phyloP scores from a whole-genome alignment of 2,329 filamentous ascomycete species.

The Fusarium sulawesiense region DNA sequence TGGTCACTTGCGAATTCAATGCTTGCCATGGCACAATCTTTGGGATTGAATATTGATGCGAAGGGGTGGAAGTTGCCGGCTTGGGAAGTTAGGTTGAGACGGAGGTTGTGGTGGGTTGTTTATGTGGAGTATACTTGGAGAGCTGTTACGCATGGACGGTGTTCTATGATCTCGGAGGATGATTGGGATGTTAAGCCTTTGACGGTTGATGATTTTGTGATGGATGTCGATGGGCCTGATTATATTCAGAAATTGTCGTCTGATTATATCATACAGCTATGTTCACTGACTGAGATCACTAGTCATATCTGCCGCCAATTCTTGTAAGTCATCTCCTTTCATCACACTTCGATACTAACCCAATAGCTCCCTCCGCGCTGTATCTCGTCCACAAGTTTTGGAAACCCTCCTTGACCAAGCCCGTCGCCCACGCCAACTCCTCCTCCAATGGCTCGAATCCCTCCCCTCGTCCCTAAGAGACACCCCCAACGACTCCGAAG shows the following conservation, averaged over 20 bases:
- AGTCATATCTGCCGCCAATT: slow-evolving; percentile 1
- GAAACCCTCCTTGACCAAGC: not conserved
- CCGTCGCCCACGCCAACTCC: not conserved
- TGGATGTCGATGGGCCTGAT: not conserved
- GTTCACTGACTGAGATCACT: not conserved
- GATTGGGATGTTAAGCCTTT: not conserved
- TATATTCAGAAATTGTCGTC: not conserved
- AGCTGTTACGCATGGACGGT: not conserved
- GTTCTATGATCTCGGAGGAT: not conserved
- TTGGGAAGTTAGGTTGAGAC: not conserved
- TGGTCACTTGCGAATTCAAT: not conserved
- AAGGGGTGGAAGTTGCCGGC: not conserved
- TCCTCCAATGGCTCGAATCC: not conserved
- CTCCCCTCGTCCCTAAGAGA: not conserved
- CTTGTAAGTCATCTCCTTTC: not conserved
- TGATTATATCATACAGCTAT: not conserved
- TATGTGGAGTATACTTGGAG: slow-evolving; percentile 11
- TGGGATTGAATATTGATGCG: not conserved
- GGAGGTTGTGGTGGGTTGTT: slow-evolving; percentile 5
- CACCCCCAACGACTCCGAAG: not conserved
- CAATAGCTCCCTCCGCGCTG: not conserved
- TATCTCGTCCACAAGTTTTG: not conserved
- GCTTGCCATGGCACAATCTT: slow-evolving; percentile 5
- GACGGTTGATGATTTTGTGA: not conserved
- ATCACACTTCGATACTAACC: fast-evolving